phyloP scores from a whole-genome alignment of 306 rosid species.

The Canavalia gladiata region DNA sequence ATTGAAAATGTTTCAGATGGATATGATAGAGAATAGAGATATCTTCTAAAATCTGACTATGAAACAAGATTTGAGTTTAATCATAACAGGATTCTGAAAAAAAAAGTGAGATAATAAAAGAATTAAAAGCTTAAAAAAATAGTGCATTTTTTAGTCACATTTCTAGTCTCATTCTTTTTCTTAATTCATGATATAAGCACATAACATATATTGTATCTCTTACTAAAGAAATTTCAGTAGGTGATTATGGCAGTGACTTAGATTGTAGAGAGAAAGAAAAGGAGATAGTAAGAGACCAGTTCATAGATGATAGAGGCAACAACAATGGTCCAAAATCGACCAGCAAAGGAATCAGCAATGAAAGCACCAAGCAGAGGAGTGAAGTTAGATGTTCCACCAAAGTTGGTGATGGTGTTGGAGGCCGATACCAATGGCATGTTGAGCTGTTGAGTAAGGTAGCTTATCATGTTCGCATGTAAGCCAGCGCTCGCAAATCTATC shows the following conservation, averaged over 20 bases:
- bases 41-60: background rate
- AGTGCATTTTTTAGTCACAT: background rate
- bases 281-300: constrained; percentile 59
- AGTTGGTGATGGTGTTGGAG: constrained; percentile 73
- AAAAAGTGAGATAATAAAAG: background rate
- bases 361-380: constrained; percentile 78
- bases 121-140: background rate
- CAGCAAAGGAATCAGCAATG: constrained; percentile 78
- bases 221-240: background rate
- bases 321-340: constrained; percentile 77
- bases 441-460: constrained; percentile 67
- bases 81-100: background rate
- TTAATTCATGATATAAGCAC: background rate
- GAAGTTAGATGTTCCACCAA: constrained; percentile 69
- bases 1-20: background rate
- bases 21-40: background rate
- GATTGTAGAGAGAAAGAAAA: background rate
- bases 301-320: constrained; percentile 67
- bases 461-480: constrained; percentile 76
- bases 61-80: background rate
- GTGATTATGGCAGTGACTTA: background rate
- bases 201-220: background rate
- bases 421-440: constrained; percentile 81
- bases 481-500: constrained; percentile 79
- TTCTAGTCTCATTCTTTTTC: background rate